These are phyloP conservation scores for Rhodotorula mucilaginosa DNA, from an alignment of 1,284 basidiomycete species.

Conservation along the genomic window DNA sequence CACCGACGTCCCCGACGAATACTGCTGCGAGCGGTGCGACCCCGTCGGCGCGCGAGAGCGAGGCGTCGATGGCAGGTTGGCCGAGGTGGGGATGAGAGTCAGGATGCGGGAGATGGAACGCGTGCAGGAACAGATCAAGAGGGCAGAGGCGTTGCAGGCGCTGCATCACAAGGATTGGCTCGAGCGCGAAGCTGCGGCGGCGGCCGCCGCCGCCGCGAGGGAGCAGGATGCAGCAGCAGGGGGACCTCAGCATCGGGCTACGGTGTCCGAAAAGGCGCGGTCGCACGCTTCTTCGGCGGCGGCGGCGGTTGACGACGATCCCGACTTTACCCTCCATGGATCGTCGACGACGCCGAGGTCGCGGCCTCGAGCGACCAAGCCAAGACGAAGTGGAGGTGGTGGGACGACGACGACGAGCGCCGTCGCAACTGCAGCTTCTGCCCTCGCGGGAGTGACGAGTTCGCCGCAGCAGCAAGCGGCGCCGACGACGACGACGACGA, in stretches of 20 bases:
- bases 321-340: neutral
- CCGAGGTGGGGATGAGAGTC: constrained; percentile 34
- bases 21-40: constrained; percentile 52
- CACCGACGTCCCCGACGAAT: constrained; percentile 66
- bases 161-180: constrained; percentile 32
- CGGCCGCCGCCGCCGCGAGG: neutral
- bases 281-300: neutral
- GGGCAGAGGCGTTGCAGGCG: constrained; percentile 38
- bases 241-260: neutral
- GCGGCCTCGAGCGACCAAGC: neutral
- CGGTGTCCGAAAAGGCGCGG: neutral
- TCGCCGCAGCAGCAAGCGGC: neutral
- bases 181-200: neutral
- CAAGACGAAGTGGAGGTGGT: neutral
- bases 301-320: neutral
- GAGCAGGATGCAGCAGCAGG: neutral
- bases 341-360: neutral
- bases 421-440: neutral
- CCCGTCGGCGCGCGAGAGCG: constrained; percentile 28
- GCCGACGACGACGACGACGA: neutral
- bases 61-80: constrained; percentile 26
- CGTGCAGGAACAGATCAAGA: constrained; percentile 14
- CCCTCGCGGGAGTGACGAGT: neutral
- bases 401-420: too few species aligned
- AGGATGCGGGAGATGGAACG: constrained; percentile 34